A percentile compares a stretch with the other conserved stretches of the same genome.
Conservation (phyloP, 208 protist genomes). For the Wallacemonas collosoma region DNA sequence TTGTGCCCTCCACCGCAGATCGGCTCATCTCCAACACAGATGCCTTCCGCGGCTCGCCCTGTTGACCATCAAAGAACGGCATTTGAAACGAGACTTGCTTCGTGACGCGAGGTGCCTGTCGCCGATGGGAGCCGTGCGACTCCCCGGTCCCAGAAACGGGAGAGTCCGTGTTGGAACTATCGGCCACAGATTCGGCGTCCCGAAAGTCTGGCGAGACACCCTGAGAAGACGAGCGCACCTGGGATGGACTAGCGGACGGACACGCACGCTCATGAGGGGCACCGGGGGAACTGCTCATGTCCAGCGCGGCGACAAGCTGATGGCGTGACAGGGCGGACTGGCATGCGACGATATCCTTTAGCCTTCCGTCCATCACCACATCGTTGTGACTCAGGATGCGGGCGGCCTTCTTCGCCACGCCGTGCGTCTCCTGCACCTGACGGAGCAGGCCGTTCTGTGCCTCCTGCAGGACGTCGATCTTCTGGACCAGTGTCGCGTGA, state of each 20-base stretch:
- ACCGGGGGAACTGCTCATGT: neutral
- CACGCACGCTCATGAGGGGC: neutral
- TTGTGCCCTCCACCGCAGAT: neutral
- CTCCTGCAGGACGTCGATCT: slow-evolving; percentile 15
- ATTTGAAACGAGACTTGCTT: slow-evolving; percentile 27
- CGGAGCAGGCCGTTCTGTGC: slow-evolving; percentile 1
- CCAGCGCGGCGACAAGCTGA: neutral
- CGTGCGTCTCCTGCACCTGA: slow-evolving; percentile 4
- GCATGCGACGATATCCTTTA: slow-evolving; percentile 24
- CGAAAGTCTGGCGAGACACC: slow-evolving; percentile 1
- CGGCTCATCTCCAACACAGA: slow-evolving; percentile 14
- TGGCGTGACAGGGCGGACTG: slow-evolving; percentile 29
- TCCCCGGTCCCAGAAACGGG: neutral
- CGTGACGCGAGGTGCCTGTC: neutral
- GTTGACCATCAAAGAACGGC: slow-evolving; percentile 1
- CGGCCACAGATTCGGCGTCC: neutral
- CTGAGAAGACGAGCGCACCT: neutral
- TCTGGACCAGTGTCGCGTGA: slow-evolving; percentile 17
- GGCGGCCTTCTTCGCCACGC: slow-evolving; percentile 26
- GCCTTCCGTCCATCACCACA: slow-evolving; percentile 36
- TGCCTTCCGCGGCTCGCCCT: neutral
- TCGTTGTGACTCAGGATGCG: slow-evolving; percentile 28
- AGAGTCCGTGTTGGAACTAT: neutral
- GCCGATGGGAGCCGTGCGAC: neutral
- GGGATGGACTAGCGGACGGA: neutral